Conservation (phyloP, 257 asterid species). For the Forsythia viridissima region DNA sequence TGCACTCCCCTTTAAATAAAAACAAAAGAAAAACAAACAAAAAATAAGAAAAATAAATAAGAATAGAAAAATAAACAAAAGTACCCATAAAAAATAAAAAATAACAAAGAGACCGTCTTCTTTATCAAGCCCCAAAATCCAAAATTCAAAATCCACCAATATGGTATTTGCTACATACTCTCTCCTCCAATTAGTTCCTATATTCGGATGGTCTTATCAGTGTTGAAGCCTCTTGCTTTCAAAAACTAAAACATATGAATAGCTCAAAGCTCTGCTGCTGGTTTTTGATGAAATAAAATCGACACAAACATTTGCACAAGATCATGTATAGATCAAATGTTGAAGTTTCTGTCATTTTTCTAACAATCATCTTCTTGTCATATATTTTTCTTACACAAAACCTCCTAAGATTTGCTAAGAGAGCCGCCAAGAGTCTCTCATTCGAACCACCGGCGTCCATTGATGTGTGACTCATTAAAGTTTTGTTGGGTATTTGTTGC, state of each 20-base stretch:
- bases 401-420: neutral
- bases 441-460: conserved; percentile 8
- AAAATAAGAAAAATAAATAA: too few species aligned
- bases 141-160: conserved; percentile 23
- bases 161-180: conserved; percentile 88
- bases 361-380: neutral
- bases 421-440: neutral
- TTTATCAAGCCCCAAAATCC: too few species aligned
- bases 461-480: neutral
- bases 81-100: too few species aligned
- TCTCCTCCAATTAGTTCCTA: conserved; percentile 94
- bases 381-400: neutral
- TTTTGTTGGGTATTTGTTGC: too few species aligned
- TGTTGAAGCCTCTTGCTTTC: conserved; percentile 81
- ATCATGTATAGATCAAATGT: neutral
- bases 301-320: neutral
- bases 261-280: conserved; percentile 12
- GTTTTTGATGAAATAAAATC: conserved; percentile 9
- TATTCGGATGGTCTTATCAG: conserved; percentile 66
- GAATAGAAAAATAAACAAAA: too few species aligned
- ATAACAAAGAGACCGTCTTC: too few species aligned
- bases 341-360: neutral
- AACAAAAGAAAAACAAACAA: too few species aligned
- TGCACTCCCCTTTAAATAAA: too few species aligned
- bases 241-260: conserved; percentile 55